These are phyloP conservation scores for Tephrocybe rancida DNA, from an alignment of 768 basidiomycete species.

Conservation along the genomic window DNA sequence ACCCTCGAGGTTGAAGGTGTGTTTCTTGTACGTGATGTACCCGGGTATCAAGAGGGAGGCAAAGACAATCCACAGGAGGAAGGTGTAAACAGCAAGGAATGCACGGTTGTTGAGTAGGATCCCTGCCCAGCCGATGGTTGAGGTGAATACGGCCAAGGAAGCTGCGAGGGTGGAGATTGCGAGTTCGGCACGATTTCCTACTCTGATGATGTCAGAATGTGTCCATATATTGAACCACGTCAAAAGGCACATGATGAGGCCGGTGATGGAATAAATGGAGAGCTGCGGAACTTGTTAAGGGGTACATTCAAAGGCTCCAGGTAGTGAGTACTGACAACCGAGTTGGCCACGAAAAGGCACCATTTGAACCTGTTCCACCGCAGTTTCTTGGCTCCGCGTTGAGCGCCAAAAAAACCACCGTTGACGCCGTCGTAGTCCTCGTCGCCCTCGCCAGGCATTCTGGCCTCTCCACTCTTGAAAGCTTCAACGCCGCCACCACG, in stretches of 20 bases:
- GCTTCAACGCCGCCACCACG: slow-evolving; percentile 75
- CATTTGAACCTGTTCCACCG: slow-evolving; percentile 89
- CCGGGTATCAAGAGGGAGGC: slow-evolving; percentile 73
- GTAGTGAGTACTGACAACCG: slow-evolving; percentile 30
- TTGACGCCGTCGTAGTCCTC: slow-evolving; percentile 56
- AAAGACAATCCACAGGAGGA: slow-evolving; percentile 76
- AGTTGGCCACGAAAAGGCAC: slow-evolving; percentile 66
- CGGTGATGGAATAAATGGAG: slow-evolving; percentile 58
- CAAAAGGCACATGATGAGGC: slow-evolving; percentile 66
- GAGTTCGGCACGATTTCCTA: slow-evolving; percentile 69
- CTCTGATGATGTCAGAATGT: slow-evolving; percentile 70
- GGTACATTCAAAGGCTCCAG: not conserved
- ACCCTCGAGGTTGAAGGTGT: slow-evolving; percentile 78
- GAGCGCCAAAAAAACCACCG: slow-evolving; percentile 43
- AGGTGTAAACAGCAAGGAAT: slow-evolving; percentile 79
- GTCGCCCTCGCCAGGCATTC: slow-evolving; percentile 54
- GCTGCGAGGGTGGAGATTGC: slow-evolving; percentile 73
- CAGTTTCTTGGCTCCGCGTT: slow-evolving; percentile 41
- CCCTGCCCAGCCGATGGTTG: slow-evolving; percentile 76
- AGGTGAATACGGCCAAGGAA: slow-evolving; percentile 58
- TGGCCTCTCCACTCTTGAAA: slow-evolving; percentile 50
- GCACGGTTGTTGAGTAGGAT: slow-evolving; percentile 83
- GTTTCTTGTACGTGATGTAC: slow-evolving; percentile 76
- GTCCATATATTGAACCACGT: slow-evolving; percentile 79
- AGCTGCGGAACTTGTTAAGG: slow-evolving; percentile 31